phyloP scores from a whole-genome alignment of 495 filamentous ascomycete genomes.

The Letharia columbiana region DNA sequence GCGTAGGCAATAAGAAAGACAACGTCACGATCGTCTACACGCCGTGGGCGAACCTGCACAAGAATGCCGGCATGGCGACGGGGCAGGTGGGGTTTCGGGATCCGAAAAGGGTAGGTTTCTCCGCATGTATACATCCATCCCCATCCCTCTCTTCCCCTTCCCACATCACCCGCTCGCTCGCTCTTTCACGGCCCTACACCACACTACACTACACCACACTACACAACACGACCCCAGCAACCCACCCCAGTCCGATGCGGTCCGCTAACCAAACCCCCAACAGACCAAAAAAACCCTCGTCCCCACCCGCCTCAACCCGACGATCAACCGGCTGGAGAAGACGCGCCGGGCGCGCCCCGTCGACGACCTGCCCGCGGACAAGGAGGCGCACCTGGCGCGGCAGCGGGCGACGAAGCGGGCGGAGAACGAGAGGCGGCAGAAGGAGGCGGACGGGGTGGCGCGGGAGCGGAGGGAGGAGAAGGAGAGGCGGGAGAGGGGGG shows the following conservation, averaged over 20 bases:
- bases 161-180: neutral
- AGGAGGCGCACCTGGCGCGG: constrained; percentile 61
- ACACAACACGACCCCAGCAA: no score
- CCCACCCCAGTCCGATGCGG: neutral
- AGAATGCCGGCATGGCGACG: constrained; percentile 90
- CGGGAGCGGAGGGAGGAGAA: constrained; percentile 80
- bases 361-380: constrained; percentile 62
- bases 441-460: constrained; percentile 67
- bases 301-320: constrained; percentile 66
- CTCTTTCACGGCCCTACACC: neutral
- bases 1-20: constrained; percentile 88
- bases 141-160: neutral
- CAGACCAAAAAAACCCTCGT: constrained; percentile 75
- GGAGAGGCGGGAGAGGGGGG: constrained; percentile 87
- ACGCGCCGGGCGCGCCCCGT: constrained; percentile 81
- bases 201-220: no score
- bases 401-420: constrained; percentile 62
- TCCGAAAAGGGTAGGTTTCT: constrained; percentile 46
- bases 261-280: neutral
- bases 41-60: constrained; percentile 93
- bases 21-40: constrained; percentile 96
- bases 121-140: neutral
- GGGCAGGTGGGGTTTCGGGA: constrained; percentile 96
- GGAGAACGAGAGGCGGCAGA: constrained; percentile 59
- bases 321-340: constrained; percentile 95